Base-by-base conservation (phyloP, 176 grass and related monocot genomes). In the Lolium multiflorum region DNA sequence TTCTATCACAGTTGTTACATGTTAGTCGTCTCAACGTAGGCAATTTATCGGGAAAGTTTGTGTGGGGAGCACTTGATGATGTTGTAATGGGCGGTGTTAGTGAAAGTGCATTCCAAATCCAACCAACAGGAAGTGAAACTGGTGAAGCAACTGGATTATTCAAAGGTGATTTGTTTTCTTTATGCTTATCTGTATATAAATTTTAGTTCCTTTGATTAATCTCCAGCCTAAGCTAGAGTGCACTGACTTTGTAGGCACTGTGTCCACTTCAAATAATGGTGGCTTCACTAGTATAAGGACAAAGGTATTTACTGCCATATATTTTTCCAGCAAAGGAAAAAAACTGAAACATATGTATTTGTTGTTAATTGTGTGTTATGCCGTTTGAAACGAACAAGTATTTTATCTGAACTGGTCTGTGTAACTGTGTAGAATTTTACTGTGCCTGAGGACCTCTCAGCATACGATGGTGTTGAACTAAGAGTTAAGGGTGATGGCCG, bases 71-170 rank as follows among this genome's bases (percentile, higher is more conserved):
- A 68, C 85, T 98, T 84, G 97, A 98, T 80, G 94, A 98, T 79
- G 92, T 98, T 58, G 97, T 98, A 75, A 98, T 98, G 94, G 94
- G 97, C 79, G 97, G 94, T 87, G 94, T 98, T 82, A 98, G 97
- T 89, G 94, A 94, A 91, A 96, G 97, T 56, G 56, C 73, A 71
- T 96, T 98, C 74, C 93, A 98, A 78, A 93, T 98, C 52, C 82
- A 89, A 69, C 88, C 94, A 77, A 89, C 90, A 82, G 97, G 97
- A 71, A 92, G 84, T 81, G 97, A 98, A 92, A 88, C 86, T 83
- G 88, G 89, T 83, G 93, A 88, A 62, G 92, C 94, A 85, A 96
- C 92, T 52, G 97, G 97, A 65, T 83, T 98, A 61, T 98, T 98
- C 87, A 98, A 94, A 96, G 97, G 97, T 94, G 84, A 9, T 87